phyloP scores from a whole-genome alignment of 495 filamentous ascomycete genomes.

The Lophium mytilinum region DNA sequence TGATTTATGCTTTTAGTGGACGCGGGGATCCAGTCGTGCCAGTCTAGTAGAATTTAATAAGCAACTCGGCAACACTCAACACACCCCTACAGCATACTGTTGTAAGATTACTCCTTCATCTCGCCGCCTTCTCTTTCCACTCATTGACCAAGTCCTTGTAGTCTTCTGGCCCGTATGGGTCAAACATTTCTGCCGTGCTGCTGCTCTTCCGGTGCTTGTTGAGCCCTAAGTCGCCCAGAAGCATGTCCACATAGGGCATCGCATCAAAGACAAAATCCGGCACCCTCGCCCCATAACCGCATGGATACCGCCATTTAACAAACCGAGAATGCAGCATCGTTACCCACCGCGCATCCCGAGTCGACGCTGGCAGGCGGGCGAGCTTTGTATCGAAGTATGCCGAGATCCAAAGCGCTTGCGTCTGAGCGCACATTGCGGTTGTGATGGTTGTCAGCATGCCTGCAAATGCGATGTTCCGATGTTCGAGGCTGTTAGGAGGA shows the following conservation, averaged over 20 bases:
- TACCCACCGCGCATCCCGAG: not conserved
- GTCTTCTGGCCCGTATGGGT: conserved; percentile 1
- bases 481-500: conserved; percentile 46
- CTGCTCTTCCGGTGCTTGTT: not conserved
- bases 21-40: too few relatives aligned
- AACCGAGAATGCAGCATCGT: not conserved
- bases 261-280: conserved; percentile 10
- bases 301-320: conserved; percentile 5
- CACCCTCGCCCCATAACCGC: not conserved
- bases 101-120: too few relatives aligned
- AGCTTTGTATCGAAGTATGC: conserved; percentile 38
- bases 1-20: too few relatives aligned
- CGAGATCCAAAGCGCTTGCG: conserved; percentile 62
- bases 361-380: not conserved
- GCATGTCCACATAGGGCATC: conserved; percentile 7
- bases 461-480: conserved; percentile 55
- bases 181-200: conserved; percentile 2
- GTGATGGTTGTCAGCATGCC: conserved; percentile 54
- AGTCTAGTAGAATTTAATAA: too few relatives aligned
- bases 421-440: conserved; percentile 51
- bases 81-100: too few relatives aligned
- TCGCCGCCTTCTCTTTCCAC: not conserved
- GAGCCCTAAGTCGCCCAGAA: conserved; percentile 5
- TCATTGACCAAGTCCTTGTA: conserved; percentile 6
- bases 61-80: too few relatives aligned